Base-by-base conservation (phyloP, 2,329 filamentous ascomycete genomes). In the Periconia macrospinosa region DNA sequence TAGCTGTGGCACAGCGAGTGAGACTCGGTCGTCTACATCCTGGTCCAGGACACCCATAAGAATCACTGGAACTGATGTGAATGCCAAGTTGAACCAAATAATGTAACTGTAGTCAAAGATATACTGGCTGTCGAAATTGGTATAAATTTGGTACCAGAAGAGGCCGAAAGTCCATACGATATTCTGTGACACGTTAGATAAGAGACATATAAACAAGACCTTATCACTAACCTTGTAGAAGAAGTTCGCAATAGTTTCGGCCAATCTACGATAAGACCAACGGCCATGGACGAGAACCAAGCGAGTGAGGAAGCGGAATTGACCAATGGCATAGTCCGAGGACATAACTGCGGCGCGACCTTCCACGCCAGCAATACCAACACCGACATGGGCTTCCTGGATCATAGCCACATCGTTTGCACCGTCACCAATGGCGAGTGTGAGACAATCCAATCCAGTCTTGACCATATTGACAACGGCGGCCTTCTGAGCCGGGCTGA, bases 81-180 rank as follows among this genome's bases (percentile, higher is more conserved):
- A 99, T 53, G 92, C 90, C 72, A 99, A 80, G 78, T 97, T 97
- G 82, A 96, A 96, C 71, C 97, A 83, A 58, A 97, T 82, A 67
- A 99, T 96, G 77, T 97, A 99, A 40, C 91, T 95, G 79, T 96
- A 97, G 75, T 99, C 94, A 78, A 95, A 97, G 49, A 97, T 86
- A 72, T 97, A 97, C 44, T 93, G 93, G 74, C 93, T 92, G 78
- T 99, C 94, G 73, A 95, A 97, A 76, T 96, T 89, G 80, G 90
- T 91, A 76, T 89, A 99, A 50, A 96, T 91, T 72, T 95, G 92
- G 76, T 90, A 99, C 93, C 93, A 97, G 82, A 97, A 97, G 54
- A 99, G 89, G 42, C 89, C 85, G 70, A 97, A 93, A 0, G 91
- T 94, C 94, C 94, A 99, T 49, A 97, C 89, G 76, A 99, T 89